Evolutionary conservation across 164 flowering plant genomes (phyloP), one percentile per base, ranked within the genome.

Genomic region (Annona squamosa): DNA sequence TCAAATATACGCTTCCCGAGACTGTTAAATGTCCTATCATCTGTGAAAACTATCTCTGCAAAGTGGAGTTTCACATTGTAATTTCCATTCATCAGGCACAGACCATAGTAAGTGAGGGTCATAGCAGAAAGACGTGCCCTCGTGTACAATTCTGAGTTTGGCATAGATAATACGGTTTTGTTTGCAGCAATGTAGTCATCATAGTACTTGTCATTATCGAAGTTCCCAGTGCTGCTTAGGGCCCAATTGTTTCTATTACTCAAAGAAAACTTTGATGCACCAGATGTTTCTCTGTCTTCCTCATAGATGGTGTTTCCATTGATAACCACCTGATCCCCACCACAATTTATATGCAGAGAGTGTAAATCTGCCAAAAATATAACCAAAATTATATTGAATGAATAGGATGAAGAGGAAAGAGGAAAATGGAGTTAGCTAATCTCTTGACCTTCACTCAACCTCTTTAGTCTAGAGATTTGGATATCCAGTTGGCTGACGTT

Each of bases 1-100:
- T 90, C 90, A 77, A 89, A 91, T 59, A 86, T n/a, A 13, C 94
- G 90, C 75, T 71, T 88, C 52, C 94, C 97, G 26, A 91, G 87
- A 69, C 91, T 87, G 37, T 12, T 73, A 75, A 71, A 91, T 26
- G 88, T 85, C 48, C 61, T 69, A 69, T 82, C 88, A 73, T 86
- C 76, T 46, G 87, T 81, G 78, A 91, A 85, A 13, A 76, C 73
- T 74, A 91, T 85, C 85, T 91, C 97, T 5, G 91, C 90, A 79
- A 91, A 90, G 69, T 86, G 89, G 5, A 90, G 93, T 5, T 71
- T 83, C 5, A 91, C 89, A 0, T 80, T 79, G 73, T 91, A 91
- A 41, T 74, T 82, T 16, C 90, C 97, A 73, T 86, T 84, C 37
- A 68, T 71, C 48, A 91, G 75, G 79, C 96, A 89, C 46, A 79